Evolutionary conservation across 192 early-diverging fungal genomes (phyloP).

Genomic region (Funneliformis geosporum): DNA sequence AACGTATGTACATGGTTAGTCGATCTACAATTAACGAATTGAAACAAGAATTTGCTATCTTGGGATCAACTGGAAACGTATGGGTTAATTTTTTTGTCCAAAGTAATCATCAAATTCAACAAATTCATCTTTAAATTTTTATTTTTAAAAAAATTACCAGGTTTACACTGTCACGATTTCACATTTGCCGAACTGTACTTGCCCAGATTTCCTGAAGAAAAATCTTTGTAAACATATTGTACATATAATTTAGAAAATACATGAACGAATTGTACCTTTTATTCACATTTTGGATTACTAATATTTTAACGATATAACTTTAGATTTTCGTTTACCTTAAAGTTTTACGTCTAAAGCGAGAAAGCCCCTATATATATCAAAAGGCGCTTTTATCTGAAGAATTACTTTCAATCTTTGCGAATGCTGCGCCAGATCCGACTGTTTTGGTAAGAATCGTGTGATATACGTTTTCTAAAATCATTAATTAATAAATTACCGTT

Average conservation of each 20-base stretch:
- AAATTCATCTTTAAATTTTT: background rate
- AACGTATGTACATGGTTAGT: background rate
- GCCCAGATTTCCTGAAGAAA: background rate
- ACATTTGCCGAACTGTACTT: background rate
- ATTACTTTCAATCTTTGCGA: background rate
- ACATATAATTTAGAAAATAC: too few species aligned
- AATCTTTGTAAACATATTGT: conserved; percentile 15
- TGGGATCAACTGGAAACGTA: conserved; percentile 14
- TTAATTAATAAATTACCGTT: background rate
- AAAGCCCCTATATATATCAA: background rate
- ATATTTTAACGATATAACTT: background rate
- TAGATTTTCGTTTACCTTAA: conserved; percentile 12
- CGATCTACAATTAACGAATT: background rate
- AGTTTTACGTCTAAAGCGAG: background rate
- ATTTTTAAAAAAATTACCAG: background rate
- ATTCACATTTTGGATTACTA: background rate
- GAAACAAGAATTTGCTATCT: background rate
- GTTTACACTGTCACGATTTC: background rate
- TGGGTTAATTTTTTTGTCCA: background rate
- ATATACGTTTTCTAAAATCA: background rate
- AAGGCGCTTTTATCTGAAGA: conserved; percentile 1
- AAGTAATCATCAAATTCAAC: background rate
- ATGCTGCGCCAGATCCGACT: conserved; percentile 2
- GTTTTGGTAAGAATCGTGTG: background rate
- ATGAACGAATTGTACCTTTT: background rate